Evolutionary conservation across 371 early-diverging fungal species (phyloP).

Genomic region (Smittium culicis): DNA sequence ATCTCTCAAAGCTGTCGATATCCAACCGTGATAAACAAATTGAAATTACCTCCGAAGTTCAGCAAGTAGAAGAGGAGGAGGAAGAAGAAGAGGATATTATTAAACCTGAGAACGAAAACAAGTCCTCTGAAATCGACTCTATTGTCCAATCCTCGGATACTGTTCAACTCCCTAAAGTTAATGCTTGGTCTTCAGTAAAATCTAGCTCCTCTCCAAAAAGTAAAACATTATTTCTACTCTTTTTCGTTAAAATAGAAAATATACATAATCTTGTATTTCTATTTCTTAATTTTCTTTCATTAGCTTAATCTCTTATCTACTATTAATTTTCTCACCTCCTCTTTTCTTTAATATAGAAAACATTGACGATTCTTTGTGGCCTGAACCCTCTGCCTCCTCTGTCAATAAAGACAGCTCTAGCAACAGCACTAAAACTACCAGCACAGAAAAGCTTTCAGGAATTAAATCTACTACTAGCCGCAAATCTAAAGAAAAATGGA

Average conservation of each 20-base stretch:
- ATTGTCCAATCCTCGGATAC: neutral
- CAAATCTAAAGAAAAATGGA: conserved; percentile 32
- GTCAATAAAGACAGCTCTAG: neutral
- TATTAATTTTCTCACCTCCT: no score
- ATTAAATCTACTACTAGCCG: conserved; percentile 15
- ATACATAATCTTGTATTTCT: no score
- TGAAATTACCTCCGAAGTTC: neutral
- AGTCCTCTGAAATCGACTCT: neutral
- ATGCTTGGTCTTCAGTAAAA: neutral
- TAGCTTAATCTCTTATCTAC: no score
- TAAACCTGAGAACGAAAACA: neutral
- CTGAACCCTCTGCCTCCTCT: neutral
- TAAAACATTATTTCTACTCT: no score
- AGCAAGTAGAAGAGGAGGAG: neutral
- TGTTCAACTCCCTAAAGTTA: neutral
- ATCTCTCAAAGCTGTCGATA: no score
- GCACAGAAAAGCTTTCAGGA: conserved; percentile 6
- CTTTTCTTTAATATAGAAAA: no score
- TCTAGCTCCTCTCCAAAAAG: neutral
- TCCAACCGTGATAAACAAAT: no score
- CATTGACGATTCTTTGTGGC: conserved; percentile 9
- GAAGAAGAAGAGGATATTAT: neutral
- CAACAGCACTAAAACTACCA: neutral
- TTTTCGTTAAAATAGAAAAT: no score
- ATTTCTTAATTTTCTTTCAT: neutral